Evolutionary conservation across 176 grass and related monocot genomes (phyloP), one percentile per base, ranked within the genome.

Genomic region (Ensete glaucum): DNA sequence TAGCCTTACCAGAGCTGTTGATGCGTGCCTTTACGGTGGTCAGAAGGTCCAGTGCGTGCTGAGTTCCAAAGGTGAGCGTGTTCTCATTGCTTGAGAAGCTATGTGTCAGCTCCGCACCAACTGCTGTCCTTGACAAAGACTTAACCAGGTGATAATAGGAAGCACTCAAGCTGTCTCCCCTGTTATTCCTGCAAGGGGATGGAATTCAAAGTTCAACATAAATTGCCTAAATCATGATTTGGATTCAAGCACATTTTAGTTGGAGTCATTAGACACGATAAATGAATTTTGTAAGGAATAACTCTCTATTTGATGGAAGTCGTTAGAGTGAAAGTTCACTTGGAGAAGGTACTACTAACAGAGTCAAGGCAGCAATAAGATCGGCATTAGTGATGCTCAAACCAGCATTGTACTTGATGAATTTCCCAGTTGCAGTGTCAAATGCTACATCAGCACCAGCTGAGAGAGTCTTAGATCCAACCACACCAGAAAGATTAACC

Each of bases 391-490:
- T 80, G 68, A 80, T 50, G 57, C 69, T 80, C 78, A 80, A 80
- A 24, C 78, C 78, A 80, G 69, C 68, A 64, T 80, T 80, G 78
- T 63, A 80, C 69, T 80, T 80, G 69, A 48, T 72, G 21, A 80
- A 80, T 48, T 80, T 73, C 56, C 78, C 78, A 73, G 34, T 64
- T 49, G 78, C 69, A 54, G 78, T 73, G 25, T 80, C 78, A 63
- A 80, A 80, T 73, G 78, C 54, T 21, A 80, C 78, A 80, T 80
- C 78, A 64, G 78, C 68, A 52, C 78, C 78, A 63, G 64, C 20
- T 19, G 78, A 50, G 11, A 73, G 17, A 64, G 48, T 22, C 63
- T 73, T 80, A 25, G 29, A 72, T 50, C 78, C 78, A 20, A 80
- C 66, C 11, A 64, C 78, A 73, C 68, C 54, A 34, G 78, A 71